These are phyloP conservation scores for Torulaspora globosa DNA, from an alignment of 1,139 yeast species.

Conservation along the genomic window DNA sequence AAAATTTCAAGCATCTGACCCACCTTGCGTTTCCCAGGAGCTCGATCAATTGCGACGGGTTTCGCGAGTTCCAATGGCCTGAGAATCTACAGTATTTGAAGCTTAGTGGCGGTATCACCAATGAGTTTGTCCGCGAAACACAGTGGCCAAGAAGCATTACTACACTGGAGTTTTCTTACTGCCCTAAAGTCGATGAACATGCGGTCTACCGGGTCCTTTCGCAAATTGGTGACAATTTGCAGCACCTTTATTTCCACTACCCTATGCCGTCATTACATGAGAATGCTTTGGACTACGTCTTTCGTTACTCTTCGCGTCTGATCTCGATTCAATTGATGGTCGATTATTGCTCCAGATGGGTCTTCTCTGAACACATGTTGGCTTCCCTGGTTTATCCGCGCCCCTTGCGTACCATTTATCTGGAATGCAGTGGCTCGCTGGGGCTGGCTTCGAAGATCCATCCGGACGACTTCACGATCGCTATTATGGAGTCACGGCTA, in stretches of 20 bases:
- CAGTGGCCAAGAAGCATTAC: conserved; percentile 68
- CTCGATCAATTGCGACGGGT: conserved; percentile 69
- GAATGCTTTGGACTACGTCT: conserved; percentile 67
- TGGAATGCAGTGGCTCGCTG: conserved; percentile 83
- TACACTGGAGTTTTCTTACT: conserved; percentile 75
- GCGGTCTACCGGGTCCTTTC: conserved; percentile 58
- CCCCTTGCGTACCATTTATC: conserved; percentile 60
- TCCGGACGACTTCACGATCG: conserved; percentile 84
- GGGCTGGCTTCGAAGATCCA: conserved; percentile 80
- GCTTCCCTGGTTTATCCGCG: conserved; percentile 36
- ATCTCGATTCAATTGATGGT: conserved; percentile 62
- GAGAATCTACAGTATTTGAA: conserved; percentile 64
- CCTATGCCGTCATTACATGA: conserved; percentile 82
- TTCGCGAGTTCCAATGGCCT: conserved; percentile 63
- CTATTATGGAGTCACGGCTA: conserved; percentile 70
- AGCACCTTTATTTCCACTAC: conserved; percentile 62
- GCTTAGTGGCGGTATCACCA: conserved; percentile 84
- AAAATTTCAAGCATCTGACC: conserved; percentile 56
- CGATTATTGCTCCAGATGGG: conserved; percentile 69
- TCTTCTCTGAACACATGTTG: conserved; percentile 55
- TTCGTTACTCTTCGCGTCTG: conserved; percentile 72
- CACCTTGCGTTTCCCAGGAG: conserved; percentile 85
- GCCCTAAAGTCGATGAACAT: conserved; percentile 66
- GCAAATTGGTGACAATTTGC: conserved; percentile 62
- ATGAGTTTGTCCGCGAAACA: conserved; percentile 65